Evolutionary conservation across 768 basidiomycete genomes (phyloP), one percentile per base, ranked within the genome.

Genomic region (Neoboletus brunneissimus): DNA sequence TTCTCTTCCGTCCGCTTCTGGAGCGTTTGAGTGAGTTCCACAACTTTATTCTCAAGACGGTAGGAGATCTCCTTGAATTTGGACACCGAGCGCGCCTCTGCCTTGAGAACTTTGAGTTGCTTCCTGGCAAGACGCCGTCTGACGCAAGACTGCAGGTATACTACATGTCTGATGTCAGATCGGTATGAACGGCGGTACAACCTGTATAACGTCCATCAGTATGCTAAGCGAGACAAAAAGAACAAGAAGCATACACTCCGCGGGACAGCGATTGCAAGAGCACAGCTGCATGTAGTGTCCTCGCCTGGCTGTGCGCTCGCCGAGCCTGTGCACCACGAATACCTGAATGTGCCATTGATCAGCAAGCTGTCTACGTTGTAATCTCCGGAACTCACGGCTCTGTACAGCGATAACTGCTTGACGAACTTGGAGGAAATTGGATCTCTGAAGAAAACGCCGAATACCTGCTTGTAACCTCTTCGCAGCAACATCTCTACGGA

Each of bases 1-100:
- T 91, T 94, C 76, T 99, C 96, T 56, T 84, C 83, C 3, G 88
- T 94, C 46, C 96, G 87, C 67, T 81, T 87, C 73, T 98, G 97
- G 13, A 99, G 81, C 16, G 77, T 85, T 70, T 99, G 97, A 0
- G 97, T 98, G 59, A 99, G 88, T 70, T 98, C 96, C 56, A 99
- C 93, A 43, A 99, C 97, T 76, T 98, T 99, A 81, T 98, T 99
- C 77, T 99, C 97, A 54, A 99, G 81, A 63, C 85, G 86, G 69
- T 98, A 98, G 0, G 96, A 98, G 62, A 96, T 97, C 75, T 97
- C 94, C 76, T 97, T 98, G 85, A 96, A 98, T 70, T 94, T 97
- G 63, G 91, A 90, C 29, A 95, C 95, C 2, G 97, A 98, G 50
- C 94, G 92, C 7, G 97, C 97, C 73, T 99, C 97, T 9, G 87